phyloP scores from a whole-genome alignment of 2,329 filamentous ascomycete species.

The Rachicladosporium sp. region DNA sequence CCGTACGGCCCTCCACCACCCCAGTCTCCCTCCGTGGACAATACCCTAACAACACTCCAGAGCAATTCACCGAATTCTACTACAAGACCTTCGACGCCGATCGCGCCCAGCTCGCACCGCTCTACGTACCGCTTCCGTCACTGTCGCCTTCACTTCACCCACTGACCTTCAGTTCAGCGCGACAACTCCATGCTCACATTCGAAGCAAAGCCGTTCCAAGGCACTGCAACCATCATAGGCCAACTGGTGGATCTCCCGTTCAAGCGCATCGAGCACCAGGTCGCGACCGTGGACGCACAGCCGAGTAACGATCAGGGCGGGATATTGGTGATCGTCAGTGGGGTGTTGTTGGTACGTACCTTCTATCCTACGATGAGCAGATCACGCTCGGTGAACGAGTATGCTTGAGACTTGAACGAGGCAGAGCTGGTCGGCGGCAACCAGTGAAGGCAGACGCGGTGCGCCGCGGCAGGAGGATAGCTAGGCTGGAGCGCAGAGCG shows the following conservation, averaged over 20 bases:
- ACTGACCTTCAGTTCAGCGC: slow-evolving; percentile 42
- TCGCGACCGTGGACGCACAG: slow-evolving; percentile 72
- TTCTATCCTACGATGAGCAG: too few species aligned
- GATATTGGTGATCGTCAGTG: slow-evolving; percentile 80
- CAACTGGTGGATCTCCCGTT: slow-evolving; percentile 81
- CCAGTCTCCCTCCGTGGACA: neutral
- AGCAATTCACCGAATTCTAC: slow-evolving; percentile 82
- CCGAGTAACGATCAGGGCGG: slow-evolving; percentile 54
- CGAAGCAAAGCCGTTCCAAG: slow-evolving; percentile 57
- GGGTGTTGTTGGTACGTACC: slow-evolving; percentile 60
- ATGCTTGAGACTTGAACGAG: too few species aligned
- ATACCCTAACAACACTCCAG: slow-evolving; percentile 35
- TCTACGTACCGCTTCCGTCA: slow-evolving; percentile 59
- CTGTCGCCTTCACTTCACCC: neutral
- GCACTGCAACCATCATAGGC: slow-evolving; percentile 54
- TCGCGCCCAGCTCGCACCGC: slow-evolving; percentile 49
- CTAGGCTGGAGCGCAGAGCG: too few species aligned
- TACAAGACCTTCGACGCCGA: slow-evolving; percentile 75
- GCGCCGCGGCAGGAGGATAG: too few species aligned
- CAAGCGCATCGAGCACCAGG: slow-evolving; percentile 65
- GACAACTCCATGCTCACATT: slow-evolving; percentile 88
- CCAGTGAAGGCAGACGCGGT: too few species aligned
- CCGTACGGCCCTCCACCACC: slow-evolving; percentile 5
- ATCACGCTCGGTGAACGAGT: too few species aligned
- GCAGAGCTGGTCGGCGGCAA: too few species aligned